Conservation (phyloP, 176 grass and related monocot genomes). For the Oryza meridionalis region DNA sequence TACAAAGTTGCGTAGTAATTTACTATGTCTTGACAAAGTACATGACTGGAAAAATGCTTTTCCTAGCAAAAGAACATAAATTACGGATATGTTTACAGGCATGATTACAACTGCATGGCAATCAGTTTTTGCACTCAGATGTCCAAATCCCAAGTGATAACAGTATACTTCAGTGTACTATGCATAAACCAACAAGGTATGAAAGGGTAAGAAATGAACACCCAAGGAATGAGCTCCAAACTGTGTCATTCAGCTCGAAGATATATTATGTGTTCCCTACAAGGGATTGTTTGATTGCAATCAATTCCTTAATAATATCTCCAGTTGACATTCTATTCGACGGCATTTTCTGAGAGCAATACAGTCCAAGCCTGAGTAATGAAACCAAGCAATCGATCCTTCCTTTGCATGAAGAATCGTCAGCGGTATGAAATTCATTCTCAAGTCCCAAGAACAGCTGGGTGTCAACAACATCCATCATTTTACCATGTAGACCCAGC, state of each 20-base stretch:
- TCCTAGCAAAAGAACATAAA: not conserved
- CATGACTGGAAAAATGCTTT: not conserved
- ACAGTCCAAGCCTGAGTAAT: constrained; percentile 14
- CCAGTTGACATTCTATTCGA: not conserved
- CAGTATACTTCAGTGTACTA: not conserved
- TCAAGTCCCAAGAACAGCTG: not conserved
- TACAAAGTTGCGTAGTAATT: not conserved
- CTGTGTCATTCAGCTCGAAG: too few relatives aligned
- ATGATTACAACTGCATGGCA: not conserved
- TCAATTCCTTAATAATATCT: not conserved
- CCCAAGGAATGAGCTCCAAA: too few relatives aligned
- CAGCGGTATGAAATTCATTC: not conserved
- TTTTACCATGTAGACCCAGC: not conserved
- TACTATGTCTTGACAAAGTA: not conserved
- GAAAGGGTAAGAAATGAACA: too few relatives aligned
- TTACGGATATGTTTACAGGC: not conserved
- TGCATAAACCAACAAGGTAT: too few relatives aligned
- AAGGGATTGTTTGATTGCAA: not conserved
- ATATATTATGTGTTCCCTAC: too few relatives aligned
- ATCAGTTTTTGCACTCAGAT: not conserved
- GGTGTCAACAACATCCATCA: constrained; percentile 20
- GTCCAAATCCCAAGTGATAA: not conserved
- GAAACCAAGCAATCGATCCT: not conserved
- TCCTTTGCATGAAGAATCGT: not conserved
- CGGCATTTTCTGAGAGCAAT: constrained; percentile 7